Conservation (phyloP, 2,329 filamentous ascomycete species). For the Fusarium succisae region DNA sequence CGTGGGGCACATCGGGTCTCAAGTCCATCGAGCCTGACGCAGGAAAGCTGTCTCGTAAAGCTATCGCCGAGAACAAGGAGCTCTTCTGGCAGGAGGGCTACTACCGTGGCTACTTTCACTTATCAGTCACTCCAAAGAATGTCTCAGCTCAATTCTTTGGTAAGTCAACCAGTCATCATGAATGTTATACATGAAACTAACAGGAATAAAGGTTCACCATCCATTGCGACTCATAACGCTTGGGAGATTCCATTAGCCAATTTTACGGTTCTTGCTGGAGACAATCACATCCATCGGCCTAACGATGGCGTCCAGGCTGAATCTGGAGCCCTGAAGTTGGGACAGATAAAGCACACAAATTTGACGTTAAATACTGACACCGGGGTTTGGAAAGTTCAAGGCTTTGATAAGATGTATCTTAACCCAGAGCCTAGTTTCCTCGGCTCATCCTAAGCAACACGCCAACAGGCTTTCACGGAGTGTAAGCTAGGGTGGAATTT, state of each 20-base stretch:
- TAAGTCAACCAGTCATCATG: neutral
- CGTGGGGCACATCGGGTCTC: neutral
- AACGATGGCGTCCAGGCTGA: neutral
- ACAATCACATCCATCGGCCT: neutral
- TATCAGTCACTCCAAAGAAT: neutral
- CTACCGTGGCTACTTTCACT: neutral
- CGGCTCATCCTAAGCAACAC: neutral
- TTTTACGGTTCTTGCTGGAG: neutral
- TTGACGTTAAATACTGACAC: neutral
- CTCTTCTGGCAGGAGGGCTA: neutral
- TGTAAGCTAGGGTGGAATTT: accelerated
- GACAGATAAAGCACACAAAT: neutral
- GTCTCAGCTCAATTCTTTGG: neutral
- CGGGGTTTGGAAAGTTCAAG: neutral
- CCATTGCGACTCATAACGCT: neutral
- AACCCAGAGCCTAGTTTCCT: neutral
- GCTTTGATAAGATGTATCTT: neutral
- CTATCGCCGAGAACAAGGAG: neutral
- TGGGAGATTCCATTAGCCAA: neutral
- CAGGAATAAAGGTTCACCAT: neutral
- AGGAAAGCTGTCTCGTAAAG: neutral
- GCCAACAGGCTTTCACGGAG: too few relatives aligned
- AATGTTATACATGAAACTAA: accelerated
- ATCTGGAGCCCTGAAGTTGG: neutral
- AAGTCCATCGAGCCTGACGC: neutral